These are phyloP conservation scores for Eucalyptus regnans DNA, from an alignment of 345 rosid species.

Conservation along the genomic window DNA sequence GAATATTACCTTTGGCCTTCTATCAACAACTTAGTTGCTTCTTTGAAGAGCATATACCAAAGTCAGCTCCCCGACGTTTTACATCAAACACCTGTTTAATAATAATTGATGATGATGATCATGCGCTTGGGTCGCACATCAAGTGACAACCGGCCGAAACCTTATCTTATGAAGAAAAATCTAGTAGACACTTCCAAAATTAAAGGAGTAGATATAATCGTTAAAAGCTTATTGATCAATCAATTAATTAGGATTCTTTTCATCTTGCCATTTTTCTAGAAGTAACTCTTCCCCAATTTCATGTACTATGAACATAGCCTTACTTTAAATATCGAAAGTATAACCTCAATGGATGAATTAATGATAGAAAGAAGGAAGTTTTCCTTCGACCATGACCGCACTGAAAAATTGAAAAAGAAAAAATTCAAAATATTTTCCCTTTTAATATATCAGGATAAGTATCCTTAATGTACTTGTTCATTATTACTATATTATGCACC, in stretches of 20 bases:
- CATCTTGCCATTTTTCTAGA: background rate
- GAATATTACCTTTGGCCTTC: background rate
- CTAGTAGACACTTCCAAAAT: background rate
- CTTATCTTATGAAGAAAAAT: background rate
- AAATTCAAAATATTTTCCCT: background rate
- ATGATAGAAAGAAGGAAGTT: background rate
- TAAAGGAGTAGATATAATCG: background rate
- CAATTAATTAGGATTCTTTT: background rate
- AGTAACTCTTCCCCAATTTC: background rate
- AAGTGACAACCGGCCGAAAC: background rate
- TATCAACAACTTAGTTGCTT: background rate
- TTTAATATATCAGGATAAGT: background rate
- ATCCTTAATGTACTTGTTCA: background rate
- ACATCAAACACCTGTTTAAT: background rate
- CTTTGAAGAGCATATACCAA: background rate
- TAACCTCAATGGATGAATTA: background rate
- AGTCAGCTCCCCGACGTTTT: background rate
- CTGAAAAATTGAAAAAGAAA: background rate
- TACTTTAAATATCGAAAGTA: background rate
- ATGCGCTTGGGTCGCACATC: background rate
- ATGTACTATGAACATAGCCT: background rate
- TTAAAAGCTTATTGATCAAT: background rate
- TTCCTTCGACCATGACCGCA: background rate
- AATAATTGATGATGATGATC: background rate
- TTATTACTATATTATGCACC: background rate